Conservation (phyloP, 306 rosid species). For the Prunus dulcis region DNA sequence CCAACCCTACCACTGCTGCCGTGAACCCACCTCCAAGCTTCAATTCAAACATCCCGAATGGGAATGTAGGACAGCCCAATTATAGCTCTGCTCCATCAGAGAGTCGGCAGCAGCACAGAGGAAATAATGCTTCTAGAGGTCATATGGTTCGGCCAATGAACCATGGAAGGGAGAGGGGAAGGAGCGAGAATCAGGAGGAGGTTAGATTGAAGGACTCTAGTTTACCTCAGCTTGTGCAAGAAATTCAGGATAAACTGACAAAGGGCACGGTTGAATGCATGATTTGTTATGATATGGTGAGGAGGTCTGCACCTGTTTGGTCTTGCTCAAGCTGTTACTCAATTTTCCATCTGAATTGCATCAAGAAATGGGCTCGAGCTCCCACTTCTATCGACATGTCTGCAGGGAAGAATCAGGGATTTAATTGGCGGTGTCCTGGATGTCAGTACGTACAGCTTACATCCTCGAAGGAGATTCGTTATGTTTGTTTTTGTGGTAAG, state of each 20-base stretch:
- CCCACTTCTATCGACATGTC: slow-evolving; percentile 74
- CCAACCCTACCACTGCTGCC: slow-evolving; percentile 12
- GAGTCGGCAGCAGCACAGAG: slow-evolving; percentile 23
- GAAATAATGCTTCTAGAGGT: slow-evolving; percentile 34
- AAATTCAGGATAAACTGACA: slow-evolving; percentile 82
- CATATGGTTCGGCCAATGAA: slow-evolving; percentile 22
- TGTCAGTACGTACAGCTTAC: slow-evolving; percentile 84
- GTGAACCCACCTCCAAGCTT: slow-evolving; percentile 11
- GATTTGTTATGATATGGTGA: slow-evolving; percentile 89
- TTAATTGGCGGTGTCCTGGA: slow-evolving; percentile 98
- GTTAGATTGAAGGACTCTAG: slow-evolving; percentile 37
- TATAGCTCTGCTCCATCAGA: slow-evolving; percentile 13
- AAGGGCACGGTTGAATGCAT: slow-evolving; percentile 78
- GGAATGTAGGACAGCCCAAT: slow-evolving; percentile 17
- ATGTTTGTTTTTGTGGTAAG: slow-evolving; percentile 82
- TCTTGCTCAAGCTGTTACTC: slow-evolving; percentile 87
- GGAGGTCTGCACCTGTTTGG: slow-evolving; percentile 85
- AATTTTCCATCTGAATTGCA: slow-evolving; percentile 79
- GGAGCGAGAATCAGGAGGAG: slow-evolving; percentile 35
- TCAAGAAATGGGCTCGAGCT: slow-evolving; percentile 90
- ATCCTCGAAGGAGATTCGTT: slow-evolving; percentile 70
- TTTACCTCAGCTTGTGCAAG: slow-evolving; percentile 84
- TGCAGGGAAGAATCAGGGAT: slow-evolving; percentile 71
- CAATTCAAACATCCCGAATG: background rate
- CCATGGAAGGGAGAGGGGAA: slow-evolving; percentile 36